Evolutionary conservation across 441 rosid genomes (phyloP).

Genomic region (Arabidopsis hybrid): DNA sequence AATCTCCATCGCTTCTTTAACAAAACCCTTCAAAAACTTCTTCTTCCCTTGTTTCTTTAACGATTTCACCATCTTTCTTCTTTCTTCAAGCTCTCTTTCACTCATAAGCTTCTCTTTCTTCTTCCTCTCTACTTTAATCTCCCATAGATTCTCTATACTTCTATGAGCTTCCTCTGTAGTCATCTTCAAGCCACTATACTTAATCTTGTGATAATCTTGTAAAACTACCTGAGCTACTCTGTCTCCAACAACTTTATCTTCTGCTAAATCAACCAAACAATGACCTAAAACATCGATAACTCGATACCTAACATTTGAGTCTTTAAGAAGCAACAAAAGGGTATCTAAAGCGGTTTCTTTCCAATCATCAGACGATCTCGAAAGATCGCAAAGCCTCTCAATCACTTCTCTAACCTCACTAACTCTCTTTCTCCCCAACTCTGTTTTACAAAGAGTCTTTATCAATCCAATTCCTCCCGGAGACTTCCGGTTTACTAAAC

Average conservation of each 20-base stretch:
- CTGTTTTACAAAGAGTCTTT: conserved; percentile 62
- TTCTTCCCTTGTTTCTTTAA: conserved; percentile 71
- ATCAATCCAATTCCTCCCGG: conserved; percentile 73
- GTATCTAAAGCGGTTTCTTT: conserved; percentile 68
- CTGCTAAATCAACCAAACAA: conserved; percentile 69
- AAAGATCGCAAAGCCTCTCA: conserved; percentile 56
- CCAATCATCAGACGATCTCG: conserved; percentile 84
- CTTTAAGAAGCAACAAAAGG: conserved; percentile 70
- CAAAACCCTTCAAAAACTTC: conserved; percentile 59
- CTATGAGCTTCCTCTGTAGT: conserved; percentile 49
- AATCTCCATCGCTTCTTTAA: conserved; percentile 52
- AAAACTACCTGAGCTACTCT: conserved; percentile 56
- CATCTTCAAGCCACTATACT: conserved; percentile 56
- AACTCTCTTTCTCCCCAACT: conserved; percentile 63
- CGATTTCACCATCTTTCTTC: conserved; percentile 47
- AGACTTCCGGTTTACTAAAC: conserved; percentile 56
- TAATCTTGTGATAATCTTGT: conserved; percentile 71
- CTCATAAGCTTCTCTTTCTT: conserved; percentile 68
- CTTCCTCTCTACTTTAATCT: conserved; percentile 72
- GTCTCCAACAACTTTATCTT: conserved; percentile 52
- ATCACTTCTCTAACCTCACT: conserved; percentile 55
- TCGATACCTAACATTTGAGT: conserved; percentile 56
- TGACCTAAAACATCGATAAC: conserved; percentile 58
- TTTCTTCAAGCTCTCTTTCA: conserved; percentile 60
- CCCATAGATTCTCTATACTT: conserved; percentile 66